Conservation (phyloP, 306 rosid genomes). For the Glycine soja region DNA sequence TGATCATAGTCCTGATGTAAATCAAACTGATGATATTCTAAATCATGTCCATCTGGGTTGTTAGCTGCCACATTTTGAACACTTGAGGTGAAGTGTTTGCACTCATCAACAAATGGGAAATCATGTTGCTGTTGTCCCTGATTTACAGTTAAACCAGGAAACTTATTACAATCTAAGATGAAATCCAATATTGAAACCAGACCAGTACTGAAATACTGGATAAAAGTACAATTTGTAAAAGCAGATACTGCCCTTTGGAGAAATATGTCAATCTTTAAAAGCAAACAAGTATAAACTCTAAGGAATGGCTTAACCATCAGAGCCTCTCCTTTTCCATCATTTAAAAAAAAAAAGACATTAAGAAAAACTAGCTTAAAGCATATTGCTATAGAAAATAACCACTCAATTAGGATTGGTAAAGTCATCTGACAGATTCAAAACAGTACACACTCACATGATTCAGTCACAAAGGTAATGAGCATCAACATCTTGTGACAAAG, state of each 20-base stretch:
- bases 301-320: conserved; percentile 20
- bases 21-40: conserved; percentile 82
- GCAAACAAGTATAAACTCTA: conserved; percentile 18
- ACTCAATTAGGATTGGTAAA: neutral
- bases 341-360: neutral
- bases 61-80: conserved; percentile 60
- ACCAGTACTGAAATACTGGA: conserved; percentile 55
- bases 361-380: conserved; percentile 35
- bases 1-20: conserved; percentile 65
- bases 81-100: conserved; percentile 72
- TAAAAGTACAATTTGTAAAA: conserved; percentile 15
- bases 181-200: conserved; percentile 51
- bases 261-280: neutral
- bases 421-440: conserved; percentile 16
- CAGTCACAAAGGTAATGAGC: neutral
- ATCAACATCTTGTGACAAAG: neutral
- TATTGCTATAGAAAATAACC: conserved; percentile 49
- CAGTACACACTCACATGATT: neutral
- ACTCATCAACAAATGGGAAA: conserved; percentile 67
- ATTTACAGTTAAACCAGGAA: conserved; percentile 64
- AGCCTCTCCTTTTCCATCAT: neutral
- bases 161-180: conserved; percentile 43
- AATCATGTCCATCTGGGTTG: conserved; percentile 69
- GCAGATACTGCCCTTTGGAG: neutral
- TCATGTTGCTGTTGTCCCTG: conserved; percentile 74